Evolutionary conservation across 1,284 basidiomycete genomes (phyloP).

Genomic region (Polyporus tsugae): DNA sequence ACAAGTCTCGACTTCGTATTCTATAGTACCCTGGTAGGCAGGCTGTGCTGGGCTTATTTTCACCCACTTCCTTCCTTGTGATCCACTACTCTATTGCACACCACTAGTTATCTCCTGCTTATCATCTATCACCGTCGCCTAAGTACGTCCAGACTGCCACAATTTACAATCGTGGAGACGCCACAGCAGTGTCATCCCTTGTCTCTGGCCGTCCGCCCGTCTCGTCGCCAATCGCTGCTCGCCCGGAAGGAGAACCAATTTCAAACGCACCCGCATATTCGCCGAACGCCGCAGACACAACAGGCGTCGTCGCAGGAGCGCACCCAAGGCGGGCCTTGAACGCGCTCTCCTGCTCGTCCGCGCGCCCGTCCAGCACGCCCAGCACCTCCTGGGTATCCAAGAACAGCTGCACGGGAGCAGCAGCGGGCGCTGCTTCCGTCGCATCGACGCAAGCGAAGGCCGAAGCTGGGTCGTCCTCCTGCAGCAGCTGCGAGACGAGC

Average conservation of each 20-base stretch:
- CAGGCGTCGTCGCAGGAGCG: slow-evolving; percentile 35
- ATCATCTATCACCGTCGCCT: not conserved
- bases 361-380: not conserved
- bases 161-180: slow-evolving; percentile 2
- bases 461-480: slow-evolving; percentile 12
- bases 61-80: not conserved
- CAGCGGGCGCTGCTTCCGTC: not conserved
- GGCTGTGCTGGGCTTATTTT: not conserved
- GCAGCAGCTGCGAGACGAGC: slow-evolving; percentile 38
- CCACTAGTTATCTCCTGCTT: not conserved
- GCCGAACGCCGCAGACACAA: slow-evolving; percentile 28
- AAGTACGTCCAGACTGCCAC: not conserved
- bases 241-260: not conserved
- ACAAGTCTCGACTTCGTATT: not conserved
- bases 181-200: not conserved
- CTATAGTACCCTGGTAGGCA: not conserved
- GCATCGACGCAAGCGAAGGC: not conserved
- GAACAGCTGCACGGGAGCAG: not conserved
- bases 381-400: slow-evolving; percentile 8
- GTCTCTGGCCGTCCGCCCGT: not conserved
- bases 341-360: slow-evolving; percentile 23
- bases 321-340: slow-evolving; percentile 38
- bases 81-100: not conserved
- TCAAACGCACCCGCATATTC: slow-evolving; percentile 10
- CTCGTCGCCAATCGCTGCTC: not conserved